Evolutionary conservation across 2,329 filamentous ascomycete genomes (phyloP), one percentile per base, ranked within the genome.

Genomic region (Epichloe sylvatica): DNA sequence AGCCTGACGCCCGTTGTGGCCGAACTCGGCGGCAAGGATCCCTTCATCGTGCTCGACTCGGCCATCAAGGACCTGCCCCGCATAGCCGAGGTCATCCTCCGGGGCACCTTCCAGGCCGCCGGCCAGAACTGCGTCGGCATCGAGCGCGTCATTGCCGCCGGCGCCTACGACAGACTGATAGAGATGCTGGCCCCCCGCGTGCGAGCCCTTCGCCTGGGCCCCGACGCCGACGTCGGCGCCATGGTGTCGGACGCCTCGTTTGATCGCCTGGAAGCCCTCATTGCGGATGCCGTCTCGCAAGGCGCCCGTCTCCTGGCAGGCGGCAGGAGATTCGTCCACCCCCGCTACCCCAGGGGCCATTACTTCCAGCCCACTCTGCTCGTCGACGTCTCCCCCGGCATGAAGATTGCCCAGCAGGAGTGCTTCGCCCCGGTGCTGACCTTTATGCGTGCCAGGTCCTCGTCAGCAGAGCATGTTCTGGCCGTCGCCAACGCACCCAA

Each of bases 81-180:
- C 40, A 82, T 97, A 46, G 77, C 79, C 38, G 86, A 89, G 54
- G 84, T 94, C 54, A 78, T 97, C 54, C 83, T 98, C 70, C 81
- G 92, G 48, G 92, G 91, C 47, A 88, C 87, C 9, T 98, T 97
- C 69, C 92, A 98, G 67, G 89, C 89, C 47, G 84, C 89, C 15
- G 92, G 92, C 1, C 92, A 98, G 67, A 98, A 98, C 70, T 98
- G 92, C 68, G 91, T 98, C 62, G 92, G 92, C 49, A 91, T 96
- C 57, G 92, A 98, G 70, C 85, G 92, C 50, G 83, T 97, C 61
- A 83, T 97, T 57, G 87, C 84, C 23, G 76, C 86, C 15, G 83
- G 87, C 1, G 72, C 70, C n/a, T 94, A 97, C 70, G 74, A 84
- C 54, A 72, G 73, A 50, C 77, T 98, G 21, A 70, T 95, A 47